Base-by-base conservation (phyloP, 495 filamentous ascomycete species). In the Aspergillus baeticus region DNA sequence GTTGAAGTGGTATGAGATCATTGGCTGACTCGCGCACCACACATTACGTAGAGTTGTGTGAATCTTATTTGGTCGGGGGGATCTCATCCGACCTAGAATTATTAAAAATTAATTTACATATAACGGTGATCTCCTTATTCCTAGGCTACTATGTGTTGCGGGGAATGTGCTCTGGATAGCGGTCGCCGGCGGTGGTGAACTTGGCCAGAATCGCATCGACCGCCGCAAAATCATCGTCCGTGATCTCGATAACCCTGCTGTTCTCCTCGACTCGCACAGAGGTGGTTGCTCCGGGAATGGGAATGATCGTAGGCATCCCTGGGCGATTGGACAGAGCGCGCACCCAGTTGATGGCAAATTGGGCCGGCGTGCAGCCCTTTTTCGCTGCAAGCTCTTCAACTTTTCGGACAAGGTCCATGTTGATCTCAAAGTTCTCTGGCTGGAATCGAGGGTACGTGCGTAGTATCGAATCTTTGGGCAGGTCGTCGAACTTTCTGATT, bases 291-390 rank as follows among this genome's bases (percentile, higher is more conserved):
- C 92, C 91, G 0, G 91, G 92, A 59, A 96, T 95, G 2, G 92
- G 92, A 52, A 96, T 87, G 61, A 96, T 87, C 4, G 77, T 79
- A 11, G 85, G 83, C 66, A 86, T 78, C 11, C 84, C 88, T 37
- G 83, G 74, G 61, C 80, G 75, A 29, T 71, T 72, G 42, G 81
- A 79, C 52, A 85, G 65, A 3, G 72, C 72, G 33, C 70, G 69
- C 3, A 87, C 74, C 91, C 92, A 97, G 18, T 73, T 81, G 51
- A 96, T 73, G 10, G 90, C 92, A 34, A 96, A 73, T 74, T 97
- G 91, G 2, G 83, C 83, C 0, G 87, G 77, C 10, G 87, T 89
- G 59, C 82, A 82, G 11, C 82, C 83, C 76, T 93, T 96, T 58
- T 77, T 72, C 57, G 72, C 62, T 5, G 92, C 90, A 47, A 96